These are phyloP conservation scores for Oidiodendron maius DNA, from an alignment of 495 filamentous ascomycete genomes.

Conservation along the genomic window DNA sequence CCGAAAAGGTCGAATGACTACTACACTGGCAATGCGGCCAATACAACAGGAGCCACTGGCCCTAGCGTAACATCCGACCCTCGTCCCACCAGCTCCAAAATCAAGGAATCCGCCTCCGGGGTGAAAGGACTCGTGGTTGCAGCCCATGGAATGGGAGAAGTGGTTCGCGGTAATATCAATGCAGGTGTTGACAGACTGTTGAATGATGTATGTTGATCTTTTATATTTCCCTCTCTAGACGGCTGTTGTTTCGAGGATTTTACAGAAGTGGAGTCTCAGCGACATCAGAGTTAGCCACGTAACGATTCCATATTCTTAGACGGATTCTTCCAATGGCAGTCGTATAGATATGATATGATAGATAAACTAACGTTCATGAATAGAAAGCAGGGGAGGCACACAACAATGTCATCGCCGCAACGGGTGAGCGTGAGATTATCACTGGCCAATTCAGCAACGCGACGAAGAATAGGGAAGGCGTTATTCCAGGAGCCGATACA, in stretches of 20 bases:
- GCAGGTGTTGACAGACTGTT: not conserved
- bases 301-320: too few species aligned
- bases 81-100: not conserved
- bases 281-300: too few species aligned
- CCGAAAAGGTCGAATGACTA: too few species aligned
- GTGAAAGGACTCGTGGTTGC: not conserved
- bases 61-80: too few species aligned
- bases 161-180: not conserved
- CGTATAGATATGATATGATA: not conserved
- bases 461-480: conserved; percentile 17
- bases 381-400: conserved; percentile 4
- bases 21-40: too few species aligned
- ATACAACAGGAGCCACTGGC: too few species aligned
- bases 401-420: conserved; percentile 11
- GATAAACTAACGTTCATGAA: not conserved
- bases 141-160: not conserved
- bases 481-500: conserved; percentile 4
- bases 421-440: conserved; percentile 8
- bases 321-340: not conserved
- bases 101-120: not conserved
- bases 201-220: not conserved
- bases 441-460: conserved; percentile 3
- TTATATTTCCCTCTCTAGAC: not conserved
- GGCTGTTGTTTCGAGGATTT: not conserved
- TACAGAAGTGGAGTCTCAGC: too few species aligned